Evolutionary conservation across 148 eudicot genomes (phyloP).

Genomic region (Cornus florida): DNA sequence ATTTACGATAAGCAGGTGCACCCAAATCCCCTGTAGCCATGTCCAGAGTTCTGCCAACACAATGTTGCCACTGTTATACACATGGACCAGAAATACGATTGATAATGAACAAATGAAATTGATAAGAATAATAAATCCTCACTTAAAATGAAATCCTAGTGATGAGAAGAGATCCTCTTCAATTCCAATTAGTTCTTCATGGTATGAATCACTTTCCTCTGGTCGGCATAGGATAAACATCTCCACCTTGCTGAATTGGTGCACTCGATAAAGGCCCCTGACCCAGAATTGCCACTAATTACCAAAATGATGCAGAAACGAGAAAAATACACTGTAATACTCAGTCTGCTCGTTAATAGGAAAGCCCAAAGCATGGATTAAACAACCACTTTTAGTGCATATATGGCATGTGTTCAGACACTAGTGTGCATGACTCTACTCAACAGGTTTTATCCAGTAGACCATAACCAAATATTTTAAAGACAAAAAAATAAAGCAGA

Average conservation of each 20-base stretch:
- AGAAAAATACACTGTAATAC: too few relatives aligned
- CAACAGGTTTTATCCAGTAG: neutral
- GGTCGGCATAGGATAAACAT: slow-evolving; percentile 88
- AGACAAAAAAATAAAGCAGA: neutral
- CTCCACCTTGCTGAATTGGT: slow-evolving; percentile 95
- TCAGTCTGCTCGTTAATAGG: too few relatives aligned
- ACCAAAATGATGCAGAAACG: too few relatives aligned
- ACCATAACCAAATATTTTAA: neutral
- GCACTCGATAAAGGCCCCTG: slow-evolving; percentile 94
- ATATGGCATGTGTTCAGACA: neutral
- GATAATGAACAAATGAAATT: neutral
- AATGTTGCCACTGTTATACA: neutral
- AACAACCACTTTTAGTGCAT: neutral
- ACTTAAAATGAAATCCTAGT: slow-evolving; percentile 88
- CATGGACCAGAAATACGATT: neutral
- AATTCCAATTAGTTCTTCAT: slow-evolving; percentile 75
- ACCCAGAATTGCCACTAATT: slow-evolving; percentile 18
- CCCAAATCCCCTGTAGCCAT: slow-evolving; percentile 92
- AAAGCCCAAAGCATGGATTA: neutral
- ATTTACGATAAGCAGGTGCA: slow-evolving; percentile 94
- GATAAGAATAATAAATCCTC: neutral
- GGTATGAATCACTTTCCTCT: slow-evolving; percentile 78
- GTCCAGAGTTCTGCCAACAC: slow-evolving; percentile 69
- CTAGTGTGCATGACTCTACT: neutral
- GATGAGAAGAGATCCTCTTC: slow-evolving; percentile 84